Base-by-base conservation (phyloP, 768 basidiomycete species). In the Xanthoconium purpureum region DNA sequence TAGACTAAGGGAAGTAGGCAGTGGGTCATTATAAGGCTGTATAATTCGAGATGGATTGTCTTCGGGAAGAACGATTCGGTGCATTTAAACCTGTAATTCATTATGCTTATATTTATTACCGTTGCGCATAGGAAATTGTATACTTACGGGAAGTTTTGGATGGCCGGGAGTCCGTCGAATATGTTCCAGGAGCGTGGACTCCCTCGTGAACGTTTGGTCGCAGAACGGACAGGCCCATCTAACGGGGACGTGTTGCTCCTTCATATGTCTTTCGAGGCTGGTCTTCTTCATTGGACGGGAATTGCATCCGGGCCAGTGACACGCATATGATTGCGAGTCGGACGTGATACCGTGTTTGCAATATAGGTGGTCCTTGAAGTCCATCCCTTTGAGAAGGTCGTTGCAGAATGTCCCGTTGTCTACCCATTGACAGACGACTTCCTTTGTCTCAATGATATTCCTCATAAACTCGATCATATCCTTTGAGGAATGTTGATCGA, bases 211-310 rank as follows among this genome's bases (percentile, higher is more conserved):
- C 3, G 35, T 37, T 0, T 10, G 6, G 2, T 0, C 0, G n/a
- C 63, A 65, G 1, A 0, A 0, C 0, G 53, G 56, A 10, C 64
- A 66, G 0, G 52, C 45, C 64, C 65, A 66, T 12, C 6, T 54
- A 2, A 15, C 51, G 0, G 60, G 51, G 13, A 61, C 9, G 28
- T 66, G 64, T 2, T 47, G 54, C 1, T 66, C 65, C 0, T 10
- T 44, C 3, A 48, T 1, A 15, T 66, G 65, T 0, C 65, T 39
- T 11, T 56, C 54, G 5, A 66, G 56, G 30, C 51, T 56, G 0
- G 57, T 6, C 32, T 3, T 57, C 42, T 3, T 45, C 65, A 67
- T 62, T 1, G 44, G 38, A 2, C 0, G 0, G 11, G 1, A 38
- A 10, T 2, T 0, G 47, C 65, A 66, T 14, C 0, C 47, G 1